These are phyloP conservation scores for Physocladia obscura DNA, from an alignment of 192 early-diverging fungal species.

Conservation along the genomic window DNA sequence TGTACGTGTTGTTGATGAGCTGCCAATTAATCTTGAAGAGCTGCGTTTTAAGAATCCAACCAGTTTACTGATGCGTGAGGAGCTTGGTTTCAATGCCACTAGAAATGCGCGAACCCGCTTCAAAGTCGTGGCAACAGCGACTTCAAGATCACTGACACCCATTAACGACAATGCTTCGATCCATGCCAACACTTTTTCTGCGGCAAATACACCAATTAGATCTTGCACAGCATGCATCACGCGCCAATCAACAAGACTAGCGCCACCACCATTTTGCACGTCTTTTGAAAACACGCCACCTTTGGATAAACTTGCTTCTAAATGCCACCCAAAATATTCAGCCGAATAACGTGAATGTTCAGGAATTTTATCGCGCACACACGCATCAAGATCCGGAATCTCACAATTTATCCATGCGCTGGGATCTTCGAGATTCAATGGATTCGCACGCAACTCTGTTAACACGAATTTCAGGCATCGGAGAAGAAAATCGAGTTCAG, in stretches of 20 bases:
- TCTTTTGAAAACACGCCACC: not conserved
- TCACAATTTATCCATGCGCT: slow-evolving; percentile 21
- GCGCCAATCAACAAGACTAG: slow-evolving; percentile 1
- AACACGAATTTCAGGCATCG: not conserved
- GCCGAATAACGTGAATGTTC: slow-evolving; percentile 10
- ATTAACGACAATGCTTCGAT: slow-evolving; percentile 19
- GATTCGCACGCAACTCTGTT: not conserved
- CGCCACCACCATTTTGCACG: not conserved
- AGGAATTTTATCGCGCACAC: not conserved
- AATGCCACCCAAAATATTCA: slow-evolving; percentile 10
- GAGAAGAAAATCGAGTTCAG: slow-evolving; percentile 2
- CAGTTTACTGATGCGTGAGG: not conserved
- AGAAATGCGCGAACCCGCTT: not conserved
- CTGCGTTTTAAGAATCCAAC: slow-evolving; percentile 17
- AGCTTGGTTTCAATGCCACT: not conserved
- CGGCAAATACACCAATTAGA: slow-evolving; percentile 7
- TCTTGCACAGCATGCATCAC: slow-evolving; percentile 7
- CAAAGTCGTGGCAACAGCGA: not conserved
- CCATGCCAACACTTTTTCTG: slow-evolving; percentile 29
- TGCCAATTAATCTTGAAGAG: not conserved
- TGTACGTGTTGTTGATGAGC: not conserved
- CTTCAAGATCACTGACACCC: not conserved
- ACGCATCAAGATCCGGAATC: slow-evolving; percentile 13
- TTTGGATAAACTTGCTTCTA: not conserved
- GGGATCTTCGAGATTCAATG: slow-evolving; percentile 25